Evolutionary conservation across 2,329 filamentous ascomycete species (phyloP).

Genomic region (Rugonectria rugulosa): DNA sequence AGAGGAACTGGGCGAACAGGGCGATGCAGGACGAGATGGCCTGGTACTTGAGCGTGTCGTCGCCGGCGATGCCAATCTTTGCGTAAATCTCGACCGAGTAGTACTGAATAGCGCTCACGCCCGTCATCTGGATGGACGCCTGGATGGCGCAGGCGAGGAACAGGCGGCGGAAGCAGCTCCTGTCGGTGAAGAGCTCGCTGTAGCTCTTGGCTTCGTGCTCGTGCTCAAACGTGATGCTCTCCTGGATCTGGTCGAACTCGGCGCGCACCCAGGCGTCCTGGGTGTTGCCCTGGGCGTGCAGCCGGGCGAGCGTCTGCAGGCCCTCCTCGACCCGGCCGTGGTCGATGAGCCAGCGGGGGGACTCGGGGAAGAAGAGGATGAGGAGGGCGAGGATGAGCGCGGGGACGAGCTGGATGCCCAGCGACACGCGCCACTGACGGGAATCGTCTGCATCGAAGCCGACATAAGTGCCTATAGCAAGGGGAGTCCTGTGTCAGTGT

Average conservation of each 20-base stretch:
- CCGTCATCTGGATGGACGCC: constrained; percentile 78
- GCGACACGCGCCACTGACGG: constrained; percentile 48
- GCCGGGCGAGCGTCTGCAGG: constrained; percentile 69
- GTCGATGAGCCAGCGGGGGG: constrained; percentile 77
- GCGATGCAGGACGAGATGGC: constrained; percentile 77
- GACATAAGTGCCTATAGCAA: constrained; percentile 38
- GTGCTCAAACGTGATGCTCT: constrained; percentile 69
- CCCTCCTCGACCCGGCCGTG: constrained; percentile 71
- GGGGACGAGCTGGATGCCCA: constrained; percentile 76
- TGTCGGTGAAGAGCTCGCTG: constrained; percentile 68
- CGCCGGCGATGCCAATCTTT: constrained; percentile 71
- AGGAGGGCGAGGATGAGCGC: constrained; percentile 69
- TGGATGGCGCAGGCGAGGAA: constrained; percentile 75
- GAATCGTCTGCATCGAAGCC: constrained; percentile 40
- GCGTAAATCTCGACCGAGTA: constrained; percentile 73
- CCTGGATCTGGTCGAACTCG: constrained; percentile 76
- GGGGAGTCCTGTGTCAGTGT: not conserved
- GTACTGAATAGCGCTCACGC: constrained; percentile 78
- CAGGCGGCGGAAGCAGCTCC: constrained; percentile 73
- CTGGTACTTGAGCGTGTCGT: constrained; percentile 76
- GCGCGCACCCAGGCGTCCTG: constrained; percentile 74
- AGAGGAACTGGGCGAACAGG: constrained; percentile 71
- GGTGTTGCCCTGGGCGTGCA: constrained; percentile 74
- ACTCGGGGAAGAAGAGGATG: constrained; percentile 76
- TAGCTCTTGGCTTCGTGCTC: constrained; percentile 76